These are phyloP conservation scores for Suhomyces xylopsoci DNA, from an alignment of 805 yeast genomes.

Conservation along the genomic window DNA sequence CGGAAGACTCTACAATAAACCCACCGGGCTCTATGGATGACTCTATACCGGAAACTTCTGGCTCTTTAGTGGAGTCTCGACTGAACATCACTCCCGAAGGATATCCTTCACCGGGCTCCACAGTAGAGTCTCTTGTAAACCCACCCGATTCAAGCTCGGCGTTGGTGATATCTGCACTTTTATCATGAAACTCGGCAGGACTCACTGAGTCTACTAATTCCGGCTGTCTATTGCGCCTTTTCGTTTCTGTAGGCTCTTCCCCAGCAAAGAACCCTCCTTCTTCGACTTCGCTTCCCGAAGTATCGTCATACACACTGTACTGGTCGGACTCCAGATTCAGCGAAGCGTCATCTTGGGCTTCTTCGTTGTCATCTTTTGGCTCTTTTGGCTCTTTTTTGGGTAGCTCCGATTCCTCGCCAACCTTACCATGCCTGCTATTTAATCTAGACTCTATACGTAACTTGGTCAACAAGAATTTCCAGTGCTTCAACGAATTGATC, in stretches of 20 bases:
- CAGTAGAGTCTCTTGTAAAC: background rate
- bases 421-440: constrained; percentile 46
- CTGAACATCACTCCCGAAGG: background rate
- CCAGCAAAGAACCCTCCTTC: background rate
- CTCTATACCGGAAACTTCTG: background rate
- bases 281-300: constrained; percentile 2
- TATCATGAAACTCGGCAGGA: background rate
- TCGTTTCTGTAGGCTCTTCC: background rate
- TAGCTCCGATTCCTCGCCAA: constrained; percentile 17
- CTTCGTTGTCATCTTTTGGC: background rate
- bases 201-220: background rate
- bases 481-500: constrained; percentile 47
- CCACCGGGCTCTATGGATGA: background rate
- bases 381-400: background rate
- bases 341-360: background rate
- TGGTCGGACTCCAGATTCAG: background rate
- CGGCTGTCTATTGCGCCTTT: background rate
- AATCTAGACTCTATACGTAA: constrained; percentile 47
- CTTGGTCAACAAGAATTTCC: constrained; percentile 53
- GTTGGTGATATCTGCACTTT: background rate
- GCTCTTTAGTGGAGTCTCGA: background rate
- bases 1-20: background rate
- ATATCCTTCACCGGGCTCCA: background rate
- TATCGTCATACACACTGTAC: constrained; percentile 2
- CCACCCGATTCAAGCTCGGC: background rate